Base-by-base conservation (phyloP, 306 rosid genomes). In the Arachis stenosperma region DNA sequence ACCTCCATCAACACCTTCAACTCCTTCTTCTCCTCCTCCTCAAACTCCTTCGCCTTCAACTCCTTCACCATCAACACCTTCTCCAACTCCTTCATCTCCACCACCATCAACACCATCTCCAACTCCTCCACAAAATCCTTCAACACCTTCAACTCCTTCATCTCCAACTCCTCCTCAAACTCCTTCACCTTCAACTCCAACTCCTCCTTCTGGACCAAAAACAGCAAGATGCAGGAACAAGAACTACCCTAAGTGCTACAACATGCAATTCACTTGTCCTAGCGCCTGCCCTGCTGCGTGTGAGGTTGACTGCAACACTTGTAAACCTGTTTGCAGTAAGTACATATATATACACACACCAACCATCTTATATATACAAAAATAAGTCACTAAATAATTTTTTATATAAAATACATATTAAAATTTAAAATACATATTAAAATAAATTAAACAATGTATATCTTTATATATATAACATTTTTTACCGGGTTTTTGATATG, bases 261-360 rank as follows among this genome's bases (percentile, higher is more conserved):
- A 79, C 57, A 77, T 61, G 36, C 69, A 74, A 44, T 85, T 80
- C 65, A 84, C 43, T 63, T 89, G 91, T 56, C 96, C 89, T 7
- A 74, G 40, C 9, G 46, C 84, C 11, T 87, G 89, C 69, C 86
- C 85, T 7, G 58, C 48, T 64, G 86, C 81, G 8, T 87, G 96
- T 69, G 84, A 87, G 69, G 85, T 90, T 59, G 92, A 90, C 22
- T 85, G 89, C 73, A 42, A 71, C 71, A 81, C 88, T 70, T 90
- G 90, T 84, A 90, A 84, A 60, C 88, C 92, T 0, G 74, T 90
- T 61, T 90, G 92, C 68, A 64, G 90, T 88, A 90, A 88, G 92
- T 71, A 10, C 15, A 48, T 48, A 12, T 14, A 48, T 6, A 4
- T 47, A 10, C 14, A 47, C 14, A 47, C 52, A 47, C 4, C 9